Evolutionary conservation across 2,329 filamentous ascomycete genomes (phyloP).

Genomic region (Chaetomiaceae sp.): DNA sequence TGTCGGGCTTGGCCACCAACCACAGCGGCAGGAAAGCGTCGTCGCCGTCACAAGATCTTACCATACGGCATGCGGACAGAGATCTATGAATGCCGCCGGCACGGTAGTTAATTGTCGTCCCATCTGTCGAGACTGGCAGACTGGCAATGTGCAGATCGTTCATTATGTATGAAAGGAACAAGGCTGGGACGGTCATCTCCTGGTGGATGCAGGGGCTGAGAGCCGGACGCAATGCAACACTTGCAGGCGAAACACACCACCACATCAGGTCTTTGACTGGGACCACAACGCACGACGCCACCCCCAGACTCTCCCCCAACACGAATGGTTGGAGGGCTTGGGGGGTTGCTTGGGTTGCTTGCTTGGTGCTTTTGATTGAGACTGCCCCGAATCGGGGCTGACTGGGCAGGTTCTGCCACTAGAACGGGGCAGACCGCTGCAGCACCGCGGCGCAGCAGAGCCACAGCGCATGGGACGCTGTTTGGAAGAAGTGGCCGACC

Average conservation of each 20-base stretch:
- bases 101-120: too few species aligned
- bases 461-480: background rate
- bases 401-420: background rate
- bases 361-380: background rate
- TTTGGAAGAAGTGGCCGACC: background rate
- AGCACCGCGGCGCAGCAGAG: constrained; percentile 3
- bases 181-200: too few species aligned
- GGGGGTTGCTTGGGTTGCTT: too few species aligned
- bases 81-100: too few species aligned
- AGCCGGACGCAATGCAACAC: too few species aligned
- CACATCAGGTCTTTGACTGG: too few species aligned
- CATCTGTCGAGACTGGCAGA: too few species aligned
- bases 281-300: background rate
- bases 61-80: too few species aligned
- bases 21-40: background rate
- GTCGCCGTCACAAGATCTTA: background rate
- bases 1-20: background rate
- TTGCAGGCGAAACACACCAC: too few species aligned
- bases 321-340: background rate
- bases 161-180: too few species aligned
- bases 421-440: constrained; percentile 3
- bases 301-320: background rate
- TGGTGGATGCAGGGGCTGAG: too few species aligned
- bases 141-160: too few species aligned
- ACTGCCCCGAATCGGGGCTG: background rate